Evolutionary conservation across 129 eudicot genomes (phyloP).

Genomic region (Tagetes patula): DNA sequence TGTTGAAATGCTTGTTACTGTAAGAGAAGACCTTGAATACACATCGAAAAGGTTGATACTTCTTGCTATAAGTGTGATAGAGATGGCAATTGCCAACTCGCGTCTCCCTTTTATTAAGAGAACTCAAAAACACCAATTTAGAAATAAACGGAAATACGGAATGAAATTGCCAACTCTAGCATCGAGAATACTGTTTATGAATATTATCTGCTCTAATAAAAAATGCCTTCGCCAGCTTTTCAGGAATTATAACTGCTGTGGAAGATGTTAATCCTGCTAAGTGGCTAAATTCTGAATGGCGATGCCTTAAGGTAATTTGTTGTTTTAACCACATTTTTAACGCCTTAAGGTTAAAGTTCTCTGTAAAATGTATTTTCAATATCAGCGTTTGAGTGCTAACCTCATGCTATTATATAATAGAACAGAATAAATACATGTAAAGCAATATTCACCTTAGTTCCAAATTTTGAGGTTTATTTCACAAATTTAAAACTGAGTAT

Average conservation of each 20-base stretch:
- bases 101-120: not conserved
- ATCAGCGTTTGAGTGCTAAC: not conserved
- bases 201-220: not conserved
- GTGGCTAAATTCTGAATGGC: slow-evolving; percentile 40
- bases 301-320: slow-evolving; percentile 30
- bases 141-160: not conserved
- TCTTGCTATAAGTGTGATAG: not conserved
- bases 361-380: not conserved
- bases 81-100: not conserved
- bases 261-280: slow-evolving; percentile 28
- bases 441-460: not conserved
- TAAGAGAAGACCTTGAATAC: slow-evolving; percentile 6
- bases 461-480: not conserved
- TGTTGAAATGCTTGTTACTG: slow-evolving; percentile 13
- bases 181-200: not conserved
- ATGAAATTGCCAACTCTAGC: not conserved
- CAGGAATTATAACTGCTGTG: slow-evolving; percentile 21
- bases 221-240: slow-evolving; percentile 10
- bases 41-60: not conserved
- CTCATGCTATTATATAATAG: not conserved
- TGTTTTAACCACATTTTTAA: not conserved
- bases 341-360: not conserved
- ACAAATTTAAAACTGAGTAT: not conserved
- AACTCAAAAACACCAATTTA: not conserved
- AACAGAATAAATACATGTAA: not conserved